phyloP scores from a whole-genome alignment of 768 basidiomycete species.

The Hirschioporus abietinus region DNA sequence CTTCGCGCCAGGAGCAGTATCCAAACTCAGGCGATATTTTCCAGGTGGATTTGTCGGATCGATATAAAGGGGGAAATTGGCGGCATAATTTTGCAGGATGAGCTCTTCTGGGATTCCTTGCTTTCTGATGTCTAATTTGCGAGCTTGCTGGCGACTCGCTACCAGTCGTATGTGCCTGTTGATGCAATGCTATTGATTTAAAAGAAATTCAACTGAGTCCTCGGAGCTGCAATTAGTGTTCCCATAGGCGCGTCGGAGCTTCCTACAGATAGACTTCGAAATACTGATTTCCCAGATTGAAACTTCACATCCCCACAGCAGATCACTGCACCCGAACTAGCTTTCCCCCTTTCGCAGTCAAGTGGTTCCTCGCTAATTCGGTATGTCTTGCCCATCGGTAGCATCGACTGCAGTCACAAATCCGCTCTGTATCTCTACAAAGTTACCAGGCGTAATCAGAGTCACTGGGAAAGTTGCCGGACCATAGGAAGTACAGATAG shows the following conservation, averaged over 20 bases:
- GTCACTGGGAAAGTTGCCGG: background rate
- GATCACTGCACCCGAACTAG: background rate
- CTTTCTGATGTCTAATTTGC: background rate
- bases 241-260: background rate
- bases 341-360: background rate
- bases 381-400: background rate
- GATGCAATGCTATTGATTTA: background rate
- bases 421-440: background rate
- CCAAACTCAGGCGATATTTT: slow-evolving; percentile 55
- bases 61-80: slow-evolving; percentile 34
- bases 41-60: slow-evolving; percentile 42
- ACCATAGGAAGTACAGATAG: background rate
- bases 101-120: background rate
- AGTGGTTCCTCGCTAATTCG: background rate
- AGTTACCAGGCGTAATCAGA: background rate
- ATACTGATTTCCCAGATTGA: background rate
- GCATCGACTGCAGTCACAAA: background rate
- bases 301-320: background rate
- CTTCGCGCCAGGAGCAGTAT: slow-evolving; percentile 38
- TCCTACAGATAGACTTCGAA: background rate
- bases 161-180: background rate
- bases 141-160: background rate
- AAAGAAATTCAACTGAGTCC: background rate
- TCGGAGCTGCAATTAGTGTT: background rate
- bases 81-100: slow-evolving; percentile 18